Conservation (phyloP, 2,329 filamentous ascomycete species). For the Colletotrichum falcatum region DNA sequence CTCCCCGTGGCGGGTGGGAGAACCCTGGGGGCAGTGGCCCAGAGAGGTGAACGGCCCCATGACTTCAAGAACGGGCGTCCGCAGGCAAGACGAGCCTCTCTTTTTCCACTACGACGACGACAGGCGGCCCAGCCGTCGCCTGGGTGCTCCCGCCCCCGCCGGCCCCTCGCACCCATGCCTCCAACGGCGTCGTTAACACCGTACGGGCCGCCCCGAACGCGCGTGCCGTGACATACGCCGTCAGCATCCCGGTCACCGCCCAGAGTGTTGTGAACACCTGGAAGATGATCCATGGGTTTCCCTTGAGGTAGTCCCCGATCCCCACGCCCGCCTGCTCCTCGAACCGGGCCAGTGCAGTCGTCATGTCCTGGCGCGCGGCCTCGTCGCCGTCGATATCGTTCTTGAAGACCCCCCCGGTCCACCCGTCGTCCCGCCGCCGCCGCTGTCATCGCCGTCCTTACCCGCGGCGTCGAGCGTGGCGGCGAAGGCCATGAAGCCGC, state of each 20-base stretch:
- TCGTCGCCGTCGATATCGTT: conserved; percentile 1
- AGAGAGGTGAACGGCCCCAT: too few relatives aligned
- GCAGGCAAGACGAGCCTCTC: conserved; percentile 8
- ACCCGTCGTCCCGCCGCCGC: not conserved
- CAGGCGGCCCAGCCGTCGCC: not conserved
- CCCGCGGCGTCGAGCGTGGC: conserved; percentile 11
- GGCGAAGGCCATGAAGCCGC: conserved; percentile 23
- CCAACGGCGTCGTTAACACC: conserved; percentile 34
- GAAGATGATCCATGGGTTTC: conserved; percentile 17
- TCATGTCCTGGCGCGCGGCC: conserved; percentile 13
- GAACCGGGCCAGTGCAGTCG: conserved; percentile 20
- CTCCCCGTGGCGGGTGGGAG: too few relatives aligned
- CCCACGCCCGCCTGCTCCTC: conserved; percentile 18
- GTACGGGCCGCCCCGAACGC: conserved; percentile 22
- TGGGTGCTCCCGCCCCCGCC: not conserved
- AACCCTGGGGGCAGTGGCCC: too few relatives aligned
- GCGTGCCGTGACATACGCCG: conserved; percentile 21
- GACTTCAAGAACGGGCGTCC: too few relatives aligned
- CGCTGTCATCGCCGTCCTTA: not conserved
- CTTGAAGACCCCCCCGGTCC: not conserved
- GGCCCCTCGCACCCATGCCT: conserved; percentile 9
- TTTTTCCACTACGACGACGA: not conserved
- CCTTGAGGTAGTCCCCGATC: conserved; percentile 11
- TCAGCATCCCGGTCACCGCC: conserved; percentile 12
- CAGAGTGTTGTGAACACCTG: conserved; percentile 7